Evolutionary conservation across 2,329 filamentous ascomycete species (phyloP).

Genomic region (Apiospora sp.): DNA sequence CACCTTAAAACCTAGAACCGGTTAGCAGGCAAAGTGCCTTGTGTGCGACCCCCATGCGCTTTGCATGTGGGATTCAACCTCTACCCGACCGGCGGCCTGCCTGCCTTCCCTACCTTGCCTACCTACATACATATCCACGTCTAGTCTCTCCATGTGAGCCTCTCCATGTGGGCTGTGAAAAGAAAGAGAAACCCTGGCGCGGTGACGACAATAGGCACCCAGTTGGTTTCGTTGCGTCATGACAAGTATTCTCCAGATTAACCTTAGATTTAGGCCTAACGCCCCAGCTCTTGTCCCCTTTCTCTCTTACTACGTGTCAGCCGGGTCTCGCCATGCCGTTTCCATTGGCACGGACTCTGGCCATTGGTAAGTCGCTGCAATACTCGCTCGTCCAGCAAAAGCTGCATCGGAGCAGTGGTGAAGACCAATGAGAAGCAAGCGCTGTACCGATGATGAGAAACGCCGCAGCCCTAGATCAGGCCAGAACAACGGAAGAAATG

Average conservation of each 20-base stretch:
- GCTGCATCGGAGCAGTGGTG: neutral
- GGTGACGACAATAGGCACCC: neutral
- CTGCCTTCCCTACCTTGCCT: neutral
- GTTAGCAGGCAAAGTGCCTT: neutral
- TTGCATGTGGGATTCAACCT: neutral
- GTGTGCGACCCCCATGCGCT: neutral
- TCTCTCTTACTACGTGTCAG: neutral
- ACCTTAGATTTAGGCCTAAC: constrained; percentile 17
- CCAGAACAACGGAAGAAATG: neutral
- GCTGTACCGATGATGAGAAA: neutral
- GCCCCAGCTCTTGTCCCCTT: neutral
- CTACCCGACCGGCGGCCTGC: neutral
- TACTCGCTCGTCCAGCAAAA: constrained; percentile 1
- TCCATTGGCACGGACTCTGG: neutral
- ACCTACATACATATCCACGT: no score
- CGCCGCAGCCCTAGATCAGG: constrained; percentile 1
- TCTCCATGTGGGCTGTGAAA: neutral
- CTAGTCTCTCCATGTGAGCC: neutral
- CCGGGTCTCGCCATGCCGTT: neutral
- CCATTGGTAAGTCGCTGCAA: neutral
- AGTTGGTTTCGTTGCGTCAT: neutral
- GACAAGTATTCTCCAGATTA: neutral
- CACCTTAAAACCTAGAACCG: constrained; percentile 9
- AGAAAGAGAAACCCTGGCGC: neutral
- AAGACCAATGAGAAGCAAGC: neutral